Base-by-base conservation (phyloP, 225 moss, liverwort and hornwort species). In the Pseudoscleropodium purum region DNA sequence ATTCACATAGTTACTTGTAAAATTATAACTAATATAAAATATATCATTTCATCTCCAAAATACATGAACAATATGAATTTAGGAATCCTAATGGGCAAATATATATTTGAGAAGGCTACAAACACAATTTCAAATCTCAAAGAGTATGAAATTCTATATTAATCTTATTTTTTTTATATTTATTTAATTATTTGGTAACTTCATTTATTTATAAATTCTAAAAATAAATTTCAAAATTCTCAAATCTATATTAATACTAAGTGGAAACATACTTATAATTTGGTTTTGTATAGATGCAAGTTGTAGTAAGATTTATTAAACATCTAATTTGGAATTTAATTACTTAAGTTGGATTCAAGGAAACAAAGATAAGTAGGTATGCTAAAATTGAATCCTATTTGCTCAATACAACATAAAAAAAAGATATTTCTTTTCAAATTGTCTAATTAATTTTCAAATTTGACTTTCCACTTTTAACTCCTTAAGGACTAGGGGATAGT, bases 61-160 rank as follows among this genome's bases (percentile, higher is more conserved):
- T 73, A 43, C 16, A 70, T 26, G 8, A 72, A 41, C 0, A 15
- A 26, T 72, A 26, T 72, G 15, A 15, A 0, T 26, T 41, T 0
- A 41, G 4, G 8, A 41, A 14, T 26, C 1, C 5, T 41, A 15
- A 8, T 1, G 15, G 7, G 3, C 1, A 27, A 8, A 15, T 26
- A 26, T 72, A 26, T 41, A 73, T 73, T 74, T 29, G 45, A 10
- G 1, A 45, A 45, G 2, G 3, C 10, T 1, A 29, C 45, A 74
- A 29, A 29, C 0, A 1, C 5, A 74, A 74, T 45, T 45, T 29
- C 6, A 43, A 73, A 73, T 73, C 27, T 73, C 39, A 73, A 16
- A 45, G 10, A 43, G 0, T 39, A 45, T 10, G 29, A 27, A 73
- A 10, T 43, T 43, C 0, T 10, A 16, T 73, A 27, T 5, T 43